These are phyloP conservation scores for Caryopteris hybrid DNA, from an alignment of 305 asterid genomes.

Conservation along the genomic window DNA sequence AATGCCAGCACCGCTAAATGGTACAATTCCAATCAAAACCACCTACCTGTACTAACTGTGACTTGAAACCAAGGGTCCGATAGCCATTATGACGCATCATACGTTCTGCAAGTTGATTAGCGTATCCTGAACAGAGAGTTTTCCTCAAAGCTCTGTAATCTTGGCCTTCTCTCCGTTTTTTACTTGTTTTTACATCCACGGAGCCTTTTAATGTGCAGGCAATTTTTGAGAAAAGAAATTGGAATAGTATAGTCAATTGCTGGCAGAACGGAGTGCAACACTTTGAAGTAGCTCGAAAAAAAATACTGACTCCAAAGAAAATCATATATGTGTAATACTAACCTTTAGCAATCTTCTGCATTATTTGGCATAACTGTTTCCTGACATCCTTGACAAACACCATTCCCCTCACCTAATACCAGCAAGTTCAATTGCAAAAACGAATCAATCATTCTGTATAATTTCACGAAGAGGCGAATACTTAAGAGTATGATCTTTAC, in stretches of 20 bases:
- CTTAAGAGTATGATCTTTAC: background rate
- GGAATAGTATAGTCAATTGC: too few relatives aligned
- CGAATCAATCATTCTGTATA: background rate
- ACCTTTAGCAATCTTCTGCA: slow-evolving; percentile 90
- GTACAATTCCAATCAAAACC: background rate
- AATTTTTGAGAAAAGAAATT: too few relatives aligned
- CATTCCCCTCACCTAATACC: slow-evolving; percentile 83
- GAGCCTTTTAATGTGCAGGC: slow-evolving; percentile 39
- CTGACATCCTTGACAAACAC: slow-evolving; percentile 83
- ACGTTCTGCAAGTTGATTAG: slow-evolving; percentile 92
- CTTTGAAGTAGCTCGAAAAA: too few relatives aligned
- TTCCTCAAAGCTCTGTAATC: slow-evolving; percentile 76
- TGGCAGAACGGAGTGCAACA: too few relatives aligned
- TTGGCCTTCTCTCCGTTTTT: slow-evolving; percentile 45
- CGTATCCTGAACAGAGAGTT: slow-evolving; percentile 82
- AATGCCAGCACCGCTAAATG: background rate
- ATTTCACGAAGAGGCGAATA: background rate
- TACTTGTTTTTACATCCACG: slow-evolving; percentile 60
- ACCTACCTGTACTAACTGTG: slow-evolving; percentile 87
- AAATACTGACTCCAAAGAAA: too few relatives aligned
- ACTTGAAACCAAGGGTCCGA: slow-evolving; percentile 81
- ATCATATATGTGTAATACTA: slow-evolving; percentile 1
- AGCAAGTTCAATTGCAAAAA: slow-evolving; percentile 26
- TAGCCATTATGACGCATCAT: slow-evolving; percentile 93
- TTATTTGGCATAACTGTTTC: slow-evolving; percentile 87